These are phyloP conservation scores for Gastrolobium villosum DNA, from an alignment of 306 rosid species.

Conservation along the genomic window DNA sequence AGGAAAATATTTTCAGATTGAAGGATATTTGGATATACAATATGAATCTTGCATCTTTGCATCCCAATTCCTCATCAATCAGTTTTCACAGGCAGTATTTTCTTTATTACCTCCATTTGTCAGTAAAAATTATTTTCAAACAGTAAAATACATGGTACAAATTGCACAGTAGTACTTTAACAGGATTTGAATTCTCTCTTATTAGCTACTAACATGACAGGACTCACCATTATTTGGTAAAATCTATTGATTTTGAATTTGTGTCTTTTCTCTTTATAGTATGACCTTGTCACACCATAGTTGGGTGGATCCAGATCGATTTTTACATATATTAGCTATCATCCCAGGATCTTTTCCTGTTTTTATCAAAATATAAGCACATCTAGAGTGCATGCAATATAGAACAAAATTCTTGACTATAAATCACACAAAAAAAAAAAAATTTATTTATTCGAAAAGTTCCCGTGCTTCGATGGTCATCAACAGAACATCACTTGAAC, in stretches of 20 bases:
- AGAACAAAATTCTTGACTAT: background rate
- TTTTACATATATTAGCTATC: background rate
- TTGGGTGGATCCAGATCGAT: no score
- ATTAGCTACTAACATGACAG: no score
- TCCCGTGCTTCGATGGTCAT: background rate
- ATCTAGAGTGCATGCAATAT: background rate
- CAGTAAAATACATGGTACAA: background rate
- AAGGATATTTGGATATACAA: background rate
- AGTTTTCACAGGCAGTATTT: background rate
- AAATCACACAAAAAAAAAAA: background rate
- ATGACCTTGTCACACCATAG: no score
- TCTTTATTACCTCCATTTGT: background rate
- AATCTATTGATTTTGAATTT: no score
- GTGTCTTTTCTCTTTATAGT: no score
- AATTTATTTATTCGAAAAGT: background rate
- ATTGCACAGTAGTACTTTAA: background rate
- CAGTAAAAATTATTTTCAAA: background rate
- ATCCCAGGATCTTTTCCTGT: background rate
- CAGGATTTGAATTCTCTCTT: no score
- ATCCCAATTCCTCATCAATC: conserved; percentile 4
- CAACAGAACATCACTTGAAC: background rate
- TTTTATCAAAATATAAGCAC: background rate
- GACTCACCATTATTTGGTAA: no score
- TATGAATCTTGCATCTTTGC: conserved; percentile 18
- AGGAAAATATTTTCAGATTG: background rate